Evolutionary conservation across 1,139 yeast genomes (phyloP).

Genomic region (Pneumocystis oryctolagi): DNA sequence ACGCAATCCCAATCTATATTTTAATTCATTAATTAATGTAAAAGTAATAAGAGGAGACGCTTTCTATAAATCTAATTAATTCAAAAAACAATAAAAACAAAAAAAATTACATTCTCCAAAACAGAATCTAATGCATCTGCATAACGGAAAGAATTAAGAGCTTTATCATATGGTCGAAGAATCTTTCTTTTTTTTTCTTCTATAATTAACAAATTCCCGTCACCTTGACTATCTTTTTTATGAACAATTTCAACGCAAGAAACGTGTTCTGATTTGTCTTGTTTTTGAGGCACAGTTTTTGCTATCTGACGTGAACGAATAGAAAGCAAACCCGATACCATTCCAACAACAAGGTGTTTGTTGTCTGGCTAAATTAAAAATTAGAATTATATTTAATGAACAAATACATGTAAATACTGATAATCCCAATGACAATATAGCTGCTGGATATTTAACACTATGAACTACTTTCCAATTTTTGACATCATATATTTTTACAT

Average conservation of each 20-base stretch:
- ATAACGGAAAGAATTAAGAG: slow-evolving; percentile 81
- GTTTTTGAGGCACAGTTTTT: slow-evolving; percentile 15
- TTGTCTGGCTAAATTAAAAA: slow-evolving; percentile 48
- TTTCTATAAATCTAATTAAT: slow-evolving; percentile 21
- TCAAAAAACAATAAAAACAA: background rate
- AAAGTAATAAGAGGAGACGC: slow-evolving; percentile 59
- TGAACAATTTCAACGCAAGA: slow-evolving; percentile 68
- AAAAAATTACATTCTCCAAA: slow-evolving; percentile 36
- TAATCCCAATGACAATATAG: slow-evolving; percentile 10
- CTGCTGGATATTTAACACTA: slow-evolving; percentile 30
- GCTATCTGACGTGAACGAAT: slow-evolving; percentile 57
- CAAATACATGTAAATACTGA: slow-evolving; percentile 1
- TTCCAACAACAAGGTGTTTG: slow-evolving; percentile 87
- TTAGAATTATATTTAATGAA: background rate
- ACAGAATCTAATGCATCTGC: slow-evolving; percentile 82
- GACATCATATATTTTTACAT: slow-evolving; percentile 84
- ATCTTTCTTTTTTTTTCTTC: slow-evolving; percentile 32
- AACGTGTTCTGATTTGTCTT: slow-evolving; percentile 26
- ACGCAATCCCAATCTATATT: slow-evolving; percentile 74
- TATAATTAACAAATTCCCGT: slow-evolving; percentile 39
- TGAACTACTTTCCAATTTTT: slow-evolving; percentile 76
- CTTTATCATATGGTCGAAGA: slow-evolving; percentile 66
- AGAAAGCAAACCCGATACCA: slow-evolving; percentile 75
- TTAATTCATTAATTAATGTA: slow-evolving; percentile 69
- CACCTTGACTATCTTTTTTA: slow-evolving; percentile 84